Evolutionary conservation across 306 rosid species (phyloP), one percentile per base, ranked within the genome.

Genomic region (Biancaea sappan): DNA sequence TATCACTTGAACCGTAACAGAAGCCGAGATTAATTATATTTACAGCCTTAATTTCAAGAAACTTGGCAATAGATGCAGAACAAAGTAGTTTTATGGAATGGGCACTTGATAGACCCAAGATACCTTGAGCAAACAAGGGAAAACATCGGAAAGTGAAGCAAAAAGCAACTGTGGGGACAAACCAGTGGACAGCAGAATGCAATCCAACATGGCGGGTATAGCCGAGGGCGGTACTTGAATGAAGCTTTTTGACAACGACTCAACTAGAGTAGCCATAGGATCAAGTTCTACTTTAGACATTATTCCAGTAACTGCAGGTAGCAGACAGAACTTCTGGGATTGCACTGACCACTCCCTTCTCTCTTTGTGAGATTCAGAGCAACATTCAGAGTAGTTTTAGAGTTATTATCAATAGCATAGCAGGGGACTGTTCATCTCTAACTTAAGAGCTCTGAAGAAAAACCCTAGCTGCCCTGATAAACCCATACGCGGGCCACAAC

Each of bases 191-290:
- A 81, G 69, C 44, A 91, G 57, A 54, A 93, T 77, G 82, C 97
- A 93, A 71, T 93, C 98, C 38, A 93, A 77, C 80, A 86, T 74
- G 4, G 90, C 80, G 41, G 96, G 93, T 74, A 93, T 83, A 6
- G 98, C 91, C 5, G 84, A 83, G 29, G 83, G 85, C 68, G 92
- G 96, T 29, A 91, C 88, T 73, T 81, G 84, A 56, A 68, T 43
- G 77, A 90, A 86, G 87, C 97, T 89, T 46, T 77, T 62, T 0
- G 84, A 83, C 18, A 93, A 71, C 6, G 93, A 86, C 62, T 71
- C 80, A 24, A 80, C 84, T 12, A 87, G 84, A 56, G 89, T 76
- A 50, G 80, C 81, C 88, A 86, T 79, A 2, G 84, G 67, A 24
- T n/a, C 77, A 4, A 72, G 69, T 51, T 72, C 78, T 44, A 77